Conservation (phyloP, 2,329 filamentous ascomycete genomes). For the Arthrinium phaeospermum region DNA sequence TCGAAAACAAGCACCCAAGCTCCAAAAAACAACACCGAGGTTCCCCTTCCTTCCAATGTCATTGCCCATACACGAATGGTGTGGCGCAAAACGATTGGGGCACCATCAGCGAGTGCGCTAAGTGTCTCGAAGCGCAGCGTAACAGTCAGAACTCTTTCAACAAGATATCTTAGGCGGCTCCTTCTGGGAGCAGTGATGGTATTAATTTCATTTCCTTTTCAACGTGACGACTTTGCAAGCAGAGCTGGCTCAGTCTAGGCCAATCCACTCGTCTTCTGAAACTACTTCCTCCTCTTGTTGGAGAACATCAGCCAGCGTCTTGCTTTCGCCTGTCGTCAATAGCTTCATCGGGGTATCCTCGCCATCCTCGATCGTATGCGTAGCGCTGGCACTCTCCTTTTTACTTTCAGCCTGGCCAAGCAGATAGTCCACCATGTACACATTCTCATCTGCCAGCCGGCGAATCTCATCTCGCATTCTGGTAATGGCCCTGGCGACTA, state of each 20-base stretch:
- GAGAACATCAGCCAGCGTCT: slow-evolving; percentile 27
- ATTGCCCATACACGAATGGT: neutral
- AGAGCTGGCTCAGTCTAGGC: slow-evolving; percentile 33
- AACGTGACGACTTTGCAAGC: neutral
- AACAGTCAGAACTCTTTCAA: neutral
- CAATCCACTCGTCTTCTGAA: slow-evolving; percentile 40
- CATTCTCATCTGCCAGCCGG: slow-evolving; percentile 83
- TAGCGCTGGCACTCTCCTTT: slow-evolving; percentile 20
- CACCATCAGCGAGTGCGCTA: neutral
- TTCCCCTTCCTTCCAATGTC: neutral
- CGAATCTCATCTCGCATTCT: slow-evolving; percentile 84
- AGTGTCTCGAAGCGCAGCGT: neutral
- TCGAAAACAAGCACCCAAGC: neutral
- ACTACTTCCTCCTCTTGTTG: slow-evolving; percentile 31
- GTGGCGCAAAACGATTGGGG: neutral
- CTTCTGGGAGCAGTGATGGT: neutral
- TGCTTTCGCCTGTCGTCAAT: slow-evolving; percentile 29
- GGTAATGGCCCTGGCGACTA: slow-evolving; percentile 79
- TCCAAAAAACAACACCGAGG: neutral
- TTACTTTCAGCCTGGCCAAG: slow-evolving; percentile 53
- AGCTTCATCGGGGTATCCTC: slow-evolving; percentile 32
- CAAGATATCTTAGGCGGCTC: neutral
- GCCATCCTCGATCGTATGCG: slow-evolving; percentile 25
- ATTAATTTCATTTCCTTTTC: neutral
- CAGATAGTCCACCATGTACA: slow-evolving; percentile 88